Evolutionary conservation across 1,139 yeast genomes (phyloP).

Genomic region (Saccharomyces hybrid): DNA sequence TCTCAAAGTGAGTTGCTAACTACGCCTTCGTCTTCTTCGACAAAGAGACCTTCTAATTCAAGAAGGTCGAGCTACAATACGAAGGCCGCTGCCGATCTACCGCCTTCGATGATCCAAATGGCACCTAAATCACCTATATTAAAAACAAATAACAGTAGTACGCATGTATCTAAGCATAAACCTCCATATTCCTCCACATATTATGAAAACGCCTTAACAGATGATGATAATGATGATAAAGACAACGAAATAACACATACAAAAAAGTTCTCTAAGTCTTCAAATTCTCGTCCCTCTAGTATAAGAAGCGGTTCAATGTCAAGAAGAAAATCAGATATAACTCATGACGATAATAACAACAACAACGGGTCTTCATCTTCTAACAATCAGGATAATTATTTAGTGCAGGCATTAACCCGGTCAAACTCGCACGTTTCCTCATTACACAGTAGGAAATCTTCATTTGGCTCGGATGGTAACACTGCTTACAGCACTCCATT

Average conservation of each 20-base stretch:
- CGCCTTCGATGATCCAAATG: slow-evolving; percentile 62
- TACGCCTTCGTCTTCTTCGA: slow-evolving; percentile 7
- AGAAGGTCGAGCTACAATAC: slow-evolving; percentile 22
- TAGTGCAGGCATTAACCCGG: slow-evolving; percentile 6
- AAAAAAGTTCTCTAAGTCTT: not conserved
- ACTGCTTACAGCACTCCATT: slow-evolving; percentile 29
- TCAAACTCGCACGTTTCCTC: slow-evolving; percentile 24
- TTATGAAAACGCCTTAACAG: slow-evolving; percentile 28
- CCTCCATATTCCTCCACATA: slow-evolving; percentile 20
- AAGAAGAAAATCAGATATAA: slow-evolving; percentile 18
- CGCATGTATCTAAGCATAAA: slow-evolving; percentile 13
- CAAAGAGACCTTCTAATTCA: slow-evolving; percentile 10
- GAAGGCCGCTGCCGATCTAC: slow-evolving; percentile 32
- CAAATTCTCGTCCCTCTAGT: slow-evolving; percentile 18
- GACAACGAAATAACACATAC: slow-evolving; percentile 8
- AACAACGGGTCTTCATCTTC: not conserved
- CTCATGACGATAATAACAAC: slow-evolving; percentile 3
- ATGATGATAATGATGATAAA: slow-evolving; percentile 23
- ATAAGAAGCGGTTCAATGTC: slow-evolving; percentile 18
- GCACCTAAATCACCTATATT: slow-evolving; percentile 67
- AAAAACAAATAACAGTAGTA: slow-evolving; percentile 25
- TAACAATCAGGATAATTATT: not conserved
- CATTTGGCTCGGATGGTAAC: slow-evolving; percentile 22
- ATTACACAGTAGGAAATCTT: slow-evolving; percentile 27
- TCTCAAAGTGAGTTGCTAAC: slow-evolving; percentile 2